Base-by-base conservation (phyloP, 176 grass and related monocot genomes). In the Luzula sylvatica region DNA sequence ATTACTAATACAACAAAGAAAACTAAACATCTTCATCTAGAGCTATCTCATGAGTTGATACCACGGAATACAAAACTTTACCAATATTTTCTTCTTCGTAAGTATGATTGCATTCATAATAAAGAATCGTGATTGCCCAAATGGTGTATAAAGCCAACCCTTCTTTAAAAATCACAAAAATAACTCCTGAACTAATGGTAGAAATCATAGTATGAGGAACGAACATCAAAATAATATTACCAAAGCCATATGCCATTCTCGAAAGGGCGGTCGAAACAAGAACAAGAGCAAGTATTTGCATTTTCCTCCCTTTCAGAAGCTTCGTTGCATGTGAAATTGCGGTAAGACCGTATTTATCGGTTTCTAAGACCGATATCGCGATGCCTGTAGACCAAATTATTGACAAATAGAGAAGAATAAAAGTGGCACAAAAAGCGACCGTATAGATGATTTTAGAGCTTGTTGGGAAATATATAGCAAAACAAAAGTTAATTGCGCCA, bases 271-370 rank as follows among this genome's bases (percentile, higher is more conserved):
- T 6, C 14, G 0, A 1, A 3, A 11, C 8, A 32, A 65, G 3
- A 18, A 26, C 23, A 4, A 73, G 19, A 15, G 21, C 15, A 23
- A 66, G 24, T 13, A 43, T 26, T 56, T 46, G 16, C 39, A 17
- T 45, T 41, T 65, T 74, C 41, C 16, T 65, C 51, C 60, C 60
- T 26, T 74, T 56, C 39, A 65, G 21, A 46, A 74, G 71, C 18
- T 65, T 35, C 41, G 21, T n/a, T 13, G 70, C 70, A 1, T 23
- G 48, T 16, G 26, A 25, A 14, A 74, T 39, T 15, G 71, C 71
- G 13, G 11, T 12, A 29, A 74, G 8, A 16, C 71, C 71, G 2
- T 74, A 65, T 23, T 53, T 3, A 7, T 11, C 54, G 23, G 20
- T 29, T 19, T 66, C 71, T 0, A 65, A 44, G 24, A 74, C 60